Evolutionary conservation across 257 asterid species (phyloP).

Genomic region (Solanum sitiens): DNA sequence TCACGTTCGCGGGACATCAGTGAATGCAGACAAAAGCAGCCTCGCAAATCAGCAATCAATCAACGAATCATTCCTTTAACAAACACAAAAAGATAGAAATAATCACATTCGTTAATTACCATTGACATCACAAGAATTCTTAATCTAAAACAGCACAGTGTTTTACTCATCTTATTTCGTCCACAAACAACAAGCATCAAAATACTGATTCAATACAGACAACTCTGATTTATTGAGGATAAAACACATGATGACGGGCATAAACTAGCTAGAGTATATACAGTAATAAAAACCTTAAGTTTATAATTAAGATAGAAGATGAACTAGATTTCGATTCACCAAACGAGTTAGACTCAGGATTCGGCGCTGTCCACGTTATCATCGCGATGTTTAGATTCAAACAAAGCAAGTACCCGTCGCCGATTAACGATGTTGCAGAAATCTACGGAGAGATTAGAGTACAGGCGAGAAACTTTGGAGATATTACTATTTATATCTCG

Average conservation of each 20-base stretch:
- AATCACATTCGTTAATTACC: constrained; percentile 5
- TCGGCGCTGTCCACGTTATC: neutral
- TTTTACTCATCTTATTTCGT: neutral
- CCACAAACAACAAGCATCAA: neutral
- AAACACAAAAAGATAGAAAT: neutral
- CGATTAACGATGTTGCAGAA: constrained; percentile 31
- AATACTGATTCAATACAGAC: neutral
- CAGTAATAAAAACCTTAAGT: neutral
- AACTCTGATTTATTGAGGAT: neutral
- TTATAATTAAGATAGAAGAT: neutral
- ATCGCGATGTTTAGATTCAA: neutral
- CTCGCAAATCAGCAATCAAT: constrained; percentile 20
- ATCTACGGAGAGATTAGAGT: constrained; percentile 46
- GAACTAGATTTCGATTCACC: neutral
- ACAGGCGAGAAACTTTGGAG: constrained; percentile 33
- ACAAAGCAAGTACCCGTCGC: constrained; percentile 5
- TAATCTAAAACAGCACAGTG: neutral
- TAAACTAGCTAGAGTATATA: neutral
- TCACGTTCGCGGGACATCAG: constrained; percentile 1
- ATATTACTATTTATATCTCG: constrained; percentile 54
- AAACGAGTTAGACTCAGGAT: constrained; percentile 4
- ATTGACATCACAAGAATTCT: neutral
- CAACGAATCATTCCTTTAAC: constrained; percentile 8
- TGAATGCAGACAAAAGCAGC: constrained; percentile 16
- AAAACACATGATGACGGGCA: neutral